Evolutionary conservation across 192 early-diverging fungal genomes (phyloP).

Genomic region (Mortierella alpina): DNA sequence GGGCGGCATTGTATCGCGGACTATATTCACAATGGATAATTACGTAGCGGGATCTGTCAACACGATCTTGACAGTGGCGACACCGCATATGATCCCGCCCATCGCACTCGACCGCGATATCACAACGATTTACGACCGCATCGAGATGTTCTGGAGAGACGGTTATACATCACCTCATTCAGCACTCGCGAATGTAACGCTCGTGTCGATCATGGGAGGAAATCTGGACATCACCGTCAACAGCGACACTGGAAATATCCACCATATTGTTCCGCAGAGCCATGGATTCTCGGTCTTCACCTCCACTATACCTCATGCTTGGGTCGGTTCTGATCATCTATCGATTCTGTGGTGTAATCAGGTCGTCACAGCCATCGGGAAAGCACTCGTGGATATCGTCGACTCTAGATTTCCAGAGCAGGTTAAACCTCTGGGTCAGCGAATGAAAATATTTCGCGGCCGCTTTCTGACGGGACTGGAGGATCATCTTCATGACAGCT

Average conservation of each 20-base stretch:
- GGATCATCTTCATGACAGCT: neutral
- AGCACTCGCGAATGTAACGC: conserved; percentile 60
- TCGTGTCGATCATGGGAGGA: conserved; percentile 93
- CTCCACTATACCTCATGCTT: conserved; percentile 83
- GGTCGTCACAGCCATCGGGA: conserved; percentile 73
- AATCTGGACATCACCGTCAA: conserved; percentile 87
- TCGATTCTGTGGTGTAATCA: conserved; percentile 95
- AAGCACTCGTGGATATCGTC: conserved; percentile 66
- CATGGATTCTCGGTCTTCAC: conserved; percentile 86
- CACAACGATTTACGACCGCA: conserved; percentile 68
- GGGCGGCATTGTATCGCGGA: conserved; percentile 95
- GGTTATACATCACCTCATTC: conserved; percentile 47
- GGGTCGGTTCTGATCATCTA: conserved; percentile 90
- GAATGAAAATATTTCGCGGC: conserved; percentile 73
- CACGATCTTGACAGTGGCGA: conserved; percentile 88
- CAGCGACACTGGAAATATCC: conserved; percentile 79
- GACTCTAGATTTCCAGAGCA: conserved; percentile 68
- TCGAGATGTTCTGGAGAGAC: conserved; percentile 78
- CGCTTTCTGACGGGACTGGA: conserved; percentile 65
- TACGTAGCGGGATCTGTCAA: conserved; percentile 76
- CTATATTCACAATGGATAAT: conserved; percentile 76
- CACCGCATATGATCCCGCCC: conserved; percentile 88
- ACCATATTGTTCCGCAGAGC: conserved; percentile 66
- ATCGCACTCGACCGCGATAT: conserved; percentile 73
- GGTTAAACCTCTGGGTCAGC: conserved; percentile 65